These are phyloP conservation scores for Curvularia verruculosa DNA, from an alignment of 2,329 filamentous ascomycete species.

Conservation along the genomic window DNA sequence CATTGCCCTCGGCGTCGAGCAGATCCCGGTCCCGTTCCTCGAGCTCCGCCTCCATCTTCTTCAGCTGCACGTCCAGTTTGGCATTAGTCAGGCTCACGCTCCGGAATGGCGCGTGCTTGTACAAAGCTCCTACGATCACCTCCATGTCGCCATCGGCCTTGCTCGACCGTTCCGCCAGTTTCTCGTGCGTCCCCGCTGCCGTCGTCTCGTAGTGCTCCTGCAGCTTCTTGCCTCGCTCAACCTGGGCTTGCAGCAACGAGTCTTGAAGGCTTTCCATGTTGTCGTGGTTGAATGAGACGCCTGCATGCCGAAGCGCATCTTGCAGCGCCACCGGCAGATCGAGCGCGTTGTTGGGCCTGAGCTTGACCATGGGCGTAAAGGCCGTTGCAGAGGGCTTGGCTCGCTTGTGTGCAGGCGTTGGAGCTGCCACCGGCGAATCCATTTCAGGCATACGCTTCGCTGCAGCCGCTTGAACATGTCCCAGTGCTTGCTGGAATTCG, in stretches of 20 bases:
- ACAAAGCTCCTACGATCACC: constrained; percentile 48
- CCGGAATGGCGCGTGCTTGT: constrained; percentile 45
- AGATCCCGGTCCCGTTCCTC: constrained; percentile 49
- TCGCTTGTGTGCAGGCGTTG: constrained; percentile 30
- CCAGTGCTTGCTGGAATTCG: constrained; percentile 43
- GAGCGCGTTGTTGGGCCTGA: constrained; percentile 35
- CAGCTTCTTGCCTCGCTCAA: constrained; percentile 46
- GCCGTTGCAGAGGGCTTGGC: constrained; percentile 34
- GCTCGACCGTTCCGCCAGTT: constrained; percentile 45
- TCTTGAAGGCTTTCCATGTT: constrained; percentile 34
- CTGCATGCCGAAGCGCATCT: constrained; percentile 44
- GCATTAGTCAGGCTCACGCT: constrained; percentile 33
- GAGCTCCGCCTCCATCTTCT: constrained; percentile 46
- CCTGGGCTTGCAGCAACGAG: constrained; percentile 34
- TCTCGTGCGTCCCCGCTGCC: constrained; percentile 40
- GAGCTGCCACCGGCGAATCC: constrained; percentile 15
- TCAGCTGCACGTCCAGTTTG: constrained; percentile 40
- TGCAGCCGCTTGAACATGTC: constrained; percentile 34
- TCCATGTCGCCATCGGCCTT: constrained; percentile 47
- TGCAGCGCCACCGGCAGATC: constrained; percentile 42
- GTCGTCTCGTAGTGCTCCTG: constrained; percentile 43
- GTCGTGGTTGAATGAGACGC: constrained; percentile 40
- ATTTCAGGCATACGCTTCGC: constrained; percentile 33
- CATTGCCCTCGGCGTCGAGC: constrained; percentile 42
- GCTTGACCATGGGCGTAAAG: constrained; percentile 39